phyloP scores from a whole-genome alignment of 2,329 filamentous ascomycete genomes.

The Pseudogymnoascus sp. region DNA sequence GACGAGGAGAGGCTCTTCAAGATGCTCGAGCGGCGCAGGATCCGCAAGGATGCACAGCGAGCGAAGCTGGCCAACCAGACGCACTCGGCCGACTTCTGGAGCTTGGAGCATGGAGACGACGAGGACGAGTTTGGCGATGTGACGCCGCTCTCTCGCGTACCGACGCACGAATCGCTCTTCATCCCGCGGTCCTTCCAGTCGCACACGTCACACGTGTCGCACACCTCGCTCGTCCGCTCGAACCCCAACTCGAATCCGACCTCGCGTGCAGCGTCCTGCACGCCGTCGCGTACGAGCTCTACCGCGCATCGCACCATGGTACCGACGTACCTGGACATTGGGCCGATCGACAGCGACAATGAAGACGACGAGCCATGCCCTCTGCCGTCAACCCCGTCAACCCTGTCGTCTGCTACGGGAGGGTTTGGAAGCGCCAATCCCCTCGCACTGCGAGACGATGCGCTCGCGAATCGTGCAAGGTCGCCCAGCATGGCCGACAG shows the following conservation, averaged over 20 bases:
- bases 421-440: conserved; percentile 65
- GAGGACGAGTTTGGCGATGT: conserved; percentile 32
- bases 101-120: conserved; percentile 69
- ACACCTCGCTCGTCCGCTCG: conserved; percentile 22
- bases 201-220: conserved; percentile 20
- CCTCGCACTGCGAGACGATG: conserved; percentile 38
- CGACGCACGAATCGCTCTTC: conserved; percentile 25
- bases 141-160: conserved; percentile 22
- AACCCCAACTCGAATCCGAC: conserved; percentile 25
- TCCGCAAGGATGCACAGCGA: conserved; percentile 51
- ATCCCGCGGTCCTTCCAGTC: conserved; percentile 13
- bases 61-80: conserved; percentile 45
- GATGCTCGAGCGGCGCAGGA: conserved; percentile 53
- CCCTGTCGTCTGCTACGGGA: conserved; percentile 41
- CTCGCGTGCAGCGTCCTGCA: conserved; percentile 27
- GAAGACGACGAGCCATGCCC: conserved; percentile 47
- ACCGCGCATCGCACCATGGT: conserved; percentile 28
- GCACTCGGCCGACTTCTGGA: conserved; percentile 64
- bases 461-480: conserved; percentile 52
- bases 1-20: conserved; percentile 55
- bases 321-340: conserved; percentile 31
- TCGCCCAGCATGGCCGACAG: conserved; percentile 79
- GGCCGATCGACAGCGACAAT: conserved; percentile 39
- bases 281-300: conserved; percentile 27
- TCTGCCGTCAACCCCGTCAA: conserved; percentile 46